Conservation (phyloP, 805 yeast species). For the Candida mattraensis region DNA sequence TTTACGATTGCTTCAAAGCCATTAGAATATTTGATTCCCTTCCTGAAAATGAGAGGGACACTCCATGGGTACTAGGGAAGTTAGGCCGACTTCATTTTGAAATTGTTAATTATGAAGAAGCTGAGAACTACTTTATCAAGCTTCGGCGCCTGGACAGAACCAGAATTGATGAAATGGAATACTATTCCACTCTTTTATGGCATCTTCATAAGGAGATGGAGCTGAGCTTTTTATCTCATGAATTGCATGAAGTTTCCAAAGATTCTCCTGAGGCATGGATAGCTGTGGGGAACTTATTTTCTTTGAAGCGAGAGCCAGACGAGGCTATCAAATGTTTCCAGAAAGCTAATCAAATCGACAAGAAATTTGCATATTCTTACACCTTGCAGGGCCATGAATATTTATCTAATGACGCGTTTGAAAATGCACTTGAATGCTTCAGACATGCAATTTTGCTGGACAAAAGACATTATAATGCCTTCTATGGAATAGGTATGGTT, state of each 20-base stretch:
- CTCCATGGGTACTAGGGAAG: conserved; percentile 86
- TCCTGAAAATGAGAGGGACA: conserved; percentile 58
- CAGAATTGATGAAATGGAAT: conserved; percentile 85
- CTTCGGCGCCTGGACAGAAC: conserved; percentile 73
- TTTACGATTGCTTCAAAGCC: conserved; percentile 79
- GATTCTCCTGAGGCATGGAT: conserved; percentile 85
- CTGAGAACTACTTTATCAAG: conserved; percentile 60
- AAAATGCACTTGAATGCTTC: conserved; percentile 82
- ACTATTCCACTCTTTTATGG: conserved; percentile 89
- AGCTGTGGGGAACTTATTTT: conserved; percentile 83
- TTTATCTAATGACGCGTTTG: conserved; percentile 85
- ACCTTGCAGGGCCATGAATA: conserved; percentile 94
- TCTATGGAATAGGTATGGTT: conserved; percentile 95
- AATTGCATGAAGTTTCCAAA: conserved; percentile 63
- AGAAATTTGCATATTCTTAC: conserved; percentile 79
- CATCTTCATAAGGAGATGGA: conserved; percentile 81
- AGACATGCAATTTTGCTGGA: conserved; percentile 75
- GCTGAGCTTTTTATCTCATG: conserved; percentile 80
- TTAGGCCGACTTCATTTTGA: conserved; percentile 84
- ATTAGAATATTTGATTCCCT: conserved; percentile 64
- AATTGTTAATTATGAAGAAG: conserved; percentile 77
- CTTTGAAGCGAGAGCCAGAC: conserved; percentile 79
- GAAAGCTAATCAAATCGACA: conserved; percentile 63
- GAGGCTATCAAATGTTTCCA: conserved; percentile 87
- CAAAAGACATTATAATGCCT: conserved; percentile 85